Percentiles rank a stretch among this genome's conserved stretches.
Conservation (phyloP, 169 alveolate species). For the Babesia caballi region DNA sequence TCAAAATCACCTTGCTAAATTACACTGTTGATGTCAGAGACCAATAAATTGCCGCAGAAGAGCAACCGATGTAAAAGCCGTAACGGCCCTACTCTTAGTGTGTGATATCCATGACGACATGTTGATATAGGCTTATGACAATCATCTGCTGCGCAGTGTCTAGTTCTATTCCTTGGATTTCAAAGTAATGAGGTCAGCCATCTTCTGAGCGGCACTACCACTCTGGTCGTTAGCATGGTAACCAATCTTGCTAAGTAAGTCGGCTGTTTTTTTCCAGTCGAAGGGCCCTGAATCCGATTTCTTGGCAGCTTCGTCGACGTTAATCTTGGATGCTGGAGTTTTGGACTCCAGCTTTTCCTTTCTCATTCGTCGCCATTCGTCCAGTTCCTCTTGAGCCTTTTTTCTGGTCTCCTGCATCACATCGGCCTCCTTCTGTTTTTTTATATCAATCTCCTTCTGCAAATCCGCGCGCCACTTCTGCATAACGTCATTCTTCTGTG, state of each 20-base stretch:
- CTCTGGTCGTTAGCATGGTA: conserved; percentile 35
- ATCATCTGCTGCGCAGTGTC: not conserved
- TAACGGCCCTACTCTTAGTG: no score
- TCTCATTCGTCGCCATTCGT: conserved; percentile 42
- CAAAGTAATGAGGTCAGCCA: conserved; percentile 39
- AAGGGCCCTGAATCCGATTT: not conserved
- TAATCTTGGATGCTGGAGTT: not conserved
- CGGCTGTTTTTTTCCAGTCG: conserved; percentile 43
- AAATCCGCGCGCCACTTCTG: conserved; percentile 36
- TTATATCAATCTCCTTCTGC: conserved; percentile 21
- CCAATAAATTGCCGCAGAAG: no score
- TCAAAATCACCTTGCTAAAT: no score
- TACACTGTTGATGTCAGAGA: no score
- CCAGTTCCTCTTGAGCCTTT: conserved; percentile 40
- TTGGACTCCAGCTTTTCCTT: conserved; percentile 29
- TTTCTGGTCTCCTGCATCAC: conserved; percentile 26
- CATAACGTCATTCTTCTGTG: not conserved
- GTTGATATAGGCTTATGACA: no score
- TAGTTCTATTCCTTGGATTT: conserved; percentile 5
- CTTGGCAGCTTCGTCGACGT: not conserved
- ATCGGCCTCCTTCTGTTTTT: conserved; percentile 43
- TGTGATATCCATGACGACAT: no score
- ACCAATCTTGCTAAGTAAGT: conserved; percentile 24
- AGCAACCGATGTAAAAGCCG: no score
- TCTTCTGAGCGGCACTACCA: conserved; percentile 35